These are phyloP conservation scores for Geranium brycei DNA, from an alignment of 345 rosid genomes.

Conservation along the genomic window DNA sequence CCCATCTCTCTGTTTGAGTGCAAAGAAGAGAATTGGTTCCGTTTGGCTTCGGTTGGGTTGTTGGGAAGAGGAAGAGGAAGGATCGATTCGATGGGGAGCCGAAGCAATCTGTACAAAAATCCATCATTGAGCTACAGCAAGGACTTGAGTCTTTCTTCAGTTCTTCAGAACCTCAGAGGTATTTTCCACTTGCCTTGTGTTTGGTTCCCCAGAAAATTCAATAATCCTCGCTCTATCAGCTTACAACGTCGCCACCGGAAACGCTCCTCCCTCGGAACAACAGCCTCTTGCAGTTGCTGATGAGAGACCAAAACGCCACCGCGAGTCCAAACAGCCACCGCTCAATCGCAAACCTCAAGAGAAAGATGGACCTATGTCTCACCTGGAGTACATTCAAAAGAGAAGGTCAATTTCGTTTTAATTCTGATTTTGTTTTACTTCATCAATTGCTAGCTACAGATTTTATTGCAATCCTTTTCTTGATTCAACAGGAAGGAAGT, in stretches of 20 bases:
- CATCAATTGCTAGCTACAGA: neutral
- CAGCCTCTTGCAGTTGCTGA: constrained; percentile 7
- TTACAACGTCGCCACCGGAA: constrained; percentile 49
- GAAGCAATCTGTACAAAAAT: constrained; percentile 58
- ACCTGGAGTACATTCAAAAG: constrained; percentile 43
- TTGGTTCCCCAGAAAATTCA: neutral
- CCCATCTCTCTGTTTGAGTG: too few species aligned
- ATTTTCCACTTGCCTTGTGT: neutral
- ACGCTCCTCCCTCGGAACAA: constrained; percentile 24
- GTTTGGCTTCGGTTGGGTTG: too few species aligned
- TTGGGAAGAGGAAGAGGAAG: neutral
- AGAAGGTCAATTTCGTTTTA: constrained; percentile 24
- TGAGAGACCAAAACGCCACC: constrained; percentile 23
- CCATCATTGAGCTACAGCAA: constrained; percentile 46
- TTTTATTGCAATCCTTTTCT: neutral
- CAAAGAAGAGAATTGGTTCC: too few species aligned
- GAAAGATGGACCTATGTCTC: constrained; percentile 43
- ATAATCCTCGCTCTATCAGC: constrained; percentile 20
- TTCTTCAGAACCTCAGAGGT: constrained; percentile 59
- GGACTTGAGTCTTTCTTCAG: constrained; percentile 44
- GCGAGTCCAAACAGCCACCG: constrained; percentile 11
- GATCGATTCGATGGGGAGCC: constrained; percentile 25
- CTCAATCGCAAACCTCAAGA: constrained; percentile 13
- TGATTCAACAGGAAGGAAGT: constrained; percentile 40
- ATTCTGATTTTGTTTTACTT: constrained; percentile 3